Percentiles rank a stretch among this genome's conserved stretches.
Conservation (phyloP, 2,329 filamentous ascomycete species). For the Ascocoryne sarcoides region DNA sequence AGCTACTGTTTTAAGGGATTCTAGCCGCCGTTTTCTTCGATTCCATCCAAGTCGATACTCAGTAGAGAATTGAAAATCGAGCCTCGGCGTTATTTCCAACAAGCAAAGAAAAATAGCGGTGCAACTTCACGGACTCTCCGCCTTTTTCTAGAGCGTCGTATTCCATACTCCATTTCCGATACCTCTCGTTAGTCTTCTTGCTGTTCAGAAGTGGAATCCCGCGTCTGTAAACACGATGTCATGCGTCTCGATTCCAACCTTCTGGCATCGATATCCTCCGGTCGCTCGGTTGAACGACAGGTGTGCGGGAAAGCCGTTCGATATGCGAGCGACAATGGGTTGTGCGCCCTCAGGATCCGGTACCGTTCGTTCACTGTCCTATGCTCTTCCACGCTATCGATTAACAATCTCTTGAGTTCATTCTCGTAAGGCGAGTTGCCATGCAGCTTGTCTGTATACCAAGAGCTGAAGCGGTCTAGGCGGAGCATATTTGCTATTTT, state of each 20-base stretch:
- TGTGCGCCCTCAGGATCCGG: slow-evolving; percentile 12
- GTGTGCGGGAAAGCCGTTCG: slow-evolving; percentile 9
- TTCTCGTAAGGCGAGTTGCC: slow-evolving; percentile 15
- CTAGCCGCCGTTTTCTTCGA: too few relatives aligned
- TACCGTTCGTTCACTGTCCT: slow-evolving; percentile 9
- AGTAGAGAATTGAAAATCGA: slow-evolving; percentile 1
- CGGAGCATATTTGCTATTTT: slow-evolving; percentile 16
- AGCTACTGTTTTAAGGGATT: too few relatives aligned
- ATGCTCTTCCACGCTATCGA: slow-evolving; percentile 6
- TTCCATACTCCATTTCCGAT: slow-evolving; percentile 9
- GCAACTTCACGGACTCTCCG: slow-evolving; percentile 7
- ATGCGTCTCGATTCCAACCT: slow-evolving; percentile 12
- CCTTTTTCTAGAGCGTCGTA: slow-evolving; percentile 7
- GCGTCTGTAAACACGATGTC: slow-evolving; percentile 10
- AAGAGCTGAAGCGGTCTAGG: slow-evolving; percentile 13
- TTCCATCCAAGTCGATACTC: background rate
- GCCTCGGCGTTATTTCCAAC: slow-evolving; percentile 6
- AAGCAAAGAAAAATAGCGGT: slow-evolving; percentile 9
- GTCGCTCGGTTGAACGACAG: slow-evolving; percentile 8
- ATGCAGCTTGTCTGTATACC: slow-evolving; percentile 17
- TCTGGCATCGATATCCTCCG: slow-evolving; percentile 10
- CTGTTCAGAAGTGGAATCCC: slow-evolving; percentile 7
- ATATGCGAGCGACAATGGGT: slow-evolving; percentile 15
- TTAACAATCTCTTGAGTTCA: slow-evolving; percentile 13
- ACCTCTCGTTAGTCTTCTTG: slow-evolving; percentile 8